phyloP scores from a whole-genome alignment of 352 stramenopile species.

The Globisporangium heterothallicum region DNA sequence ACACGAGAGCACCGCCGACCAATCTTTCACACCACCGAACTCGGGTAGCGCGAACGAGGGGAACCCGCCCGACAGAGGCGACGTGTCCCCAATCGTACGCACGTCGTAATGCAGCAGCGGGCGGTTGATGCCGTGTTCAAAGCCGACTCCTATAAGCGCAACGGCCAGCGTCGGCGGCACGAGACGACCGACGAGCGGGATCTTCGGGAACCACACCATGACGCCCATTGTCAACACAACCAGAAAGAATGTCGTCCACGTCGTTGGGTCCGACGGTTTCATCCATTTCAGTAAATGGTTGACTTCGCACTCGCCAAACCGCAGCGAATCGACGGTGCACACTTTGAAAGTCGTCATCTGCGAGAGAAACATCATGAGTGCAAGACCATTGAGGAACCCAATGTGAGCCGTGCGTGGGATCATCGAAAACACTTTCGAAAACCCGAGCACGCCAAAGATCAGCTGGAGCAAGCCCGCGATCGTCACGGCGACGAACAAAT shows the following conservation, averaged over 20 bases:
- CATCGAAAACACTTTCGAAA: constrained; percentile 90
- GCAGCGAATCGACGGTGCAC: constrained; percentile 43
- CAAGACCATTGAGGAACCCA: constrained; percentile 94
- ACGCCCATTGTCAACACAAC: constrained; percentile 79
- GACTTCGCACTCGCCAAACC: constrained; percentile 76
- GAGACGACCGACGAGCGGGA: constrained; percentile 50
- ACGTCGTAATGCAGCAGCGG: constrained; percentile 66
- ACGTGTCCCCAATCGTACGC: constrained; percentile 75
- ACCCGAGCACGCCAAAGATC: constrained; percentile 63
- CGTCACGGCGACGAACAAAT: constrained; percentile 85
- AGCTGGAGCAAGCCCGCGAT: constrained; percentile 86
- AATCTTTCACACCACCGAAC: constrained; percentile 47
- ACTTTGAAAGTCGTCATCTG: constrained; percentile 91
- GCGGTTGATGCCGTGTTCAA: constrained; percentile 87
- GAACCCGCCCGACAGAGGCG: constrained; percentile 40
- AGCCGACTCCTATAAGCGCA: constrained; percentile 62
- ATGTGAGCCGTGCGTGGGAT: constrained; percentile 94
- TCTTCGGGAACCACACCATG: constrained; percentile 79
- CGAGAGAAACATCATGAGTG: constrained; percentile 92
- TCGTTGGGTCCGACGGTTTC: constrained; percentile 37
- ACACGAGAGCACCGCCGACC: constrained; percentile 75
- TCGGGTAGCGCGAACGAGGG: constrained; percentile 46
- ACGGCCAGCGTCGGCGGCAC: constrained; percentile 81
- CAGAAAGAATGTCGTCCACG: constrained; percentile 66
- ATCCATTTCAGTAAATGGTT: constrained; percentile 72